Percentiles rank a stretch among this genome's conserved stretches.
Evolutionary conservation across 345 rosid species (phyloP).

Genomic region (Arabis hirsuta): DNA sequence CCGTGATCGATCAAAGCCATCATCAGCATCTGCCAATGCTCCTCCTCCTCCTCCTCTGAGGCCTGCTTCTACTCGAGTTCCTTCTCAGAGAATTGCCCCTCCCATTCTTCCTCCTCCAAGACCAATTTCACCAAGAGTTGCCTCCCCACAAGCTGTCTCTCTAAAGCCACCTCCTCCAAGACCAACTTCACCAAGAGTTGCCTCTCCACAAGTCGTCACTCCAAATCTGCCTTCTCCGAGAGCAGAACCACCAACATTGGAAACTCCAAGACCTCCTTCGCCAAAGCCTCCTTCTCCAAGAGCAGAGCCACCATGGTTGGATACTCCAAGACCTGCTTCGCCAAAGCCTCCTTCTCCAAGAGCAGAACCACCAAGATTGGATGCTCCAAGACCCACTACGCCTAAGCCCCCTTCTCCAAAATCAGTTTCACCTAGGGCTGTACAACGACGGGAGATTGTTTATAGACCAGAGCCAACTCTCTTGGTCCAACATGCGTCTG

Average conservation of each 20-base stretch:
- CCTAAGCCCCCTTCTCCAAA: constrained; percentile 65
- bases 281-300: constrained; percentile 45
- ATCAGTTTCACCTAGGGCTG: constrained; percentile 33
- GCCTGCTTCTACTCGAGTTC: constrained; percentile 42
- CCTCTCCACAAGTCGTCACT: constrained; percentile 50
- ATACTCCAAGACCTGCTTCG: constrained; percentile 16
- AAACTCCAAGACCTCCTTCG: constrained; percentile 22
- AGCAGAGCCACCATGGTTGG: constrained; percentile 50
- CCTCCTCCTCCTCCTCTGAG: constrained; percentile 50
- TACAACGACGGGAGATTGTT: constrained; percentile 44
- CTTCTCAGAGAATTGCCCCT: constrained; percentile 50
- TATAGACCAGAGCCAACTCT: constrained; percentile 73
- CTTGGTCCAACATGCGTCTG: constrained; percentile 70
- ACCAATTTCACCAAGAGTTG: constrained; percentile 40
- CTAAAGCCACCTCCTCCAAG: constrained; percentile 52
- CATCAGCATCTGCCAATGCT: constrained; percentile 43
- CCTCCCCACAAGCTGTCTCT: constrained; percentile 51
- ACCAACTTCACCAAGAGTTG: constrained; percentile 51
- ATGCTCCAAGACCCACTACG: constrained; percentile 46
- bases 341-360: constrained; percentile 37
- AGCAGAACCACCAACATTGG: constrained; percentile 50
- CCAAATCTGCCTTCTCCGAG: constrained; percentile 63
- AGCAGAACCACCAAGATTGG: constrained; percentile 27
- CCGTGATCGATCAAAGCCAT: constrained; percentile 33
- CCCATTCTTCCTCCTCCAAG: constrained; percentile 52